Evolutionary conservation across 2,329 filamentous ascomycete species (phyloP), one percentile per base, ranked within the genome.

Genomic region (Epicoccum nigrum): DNA sequence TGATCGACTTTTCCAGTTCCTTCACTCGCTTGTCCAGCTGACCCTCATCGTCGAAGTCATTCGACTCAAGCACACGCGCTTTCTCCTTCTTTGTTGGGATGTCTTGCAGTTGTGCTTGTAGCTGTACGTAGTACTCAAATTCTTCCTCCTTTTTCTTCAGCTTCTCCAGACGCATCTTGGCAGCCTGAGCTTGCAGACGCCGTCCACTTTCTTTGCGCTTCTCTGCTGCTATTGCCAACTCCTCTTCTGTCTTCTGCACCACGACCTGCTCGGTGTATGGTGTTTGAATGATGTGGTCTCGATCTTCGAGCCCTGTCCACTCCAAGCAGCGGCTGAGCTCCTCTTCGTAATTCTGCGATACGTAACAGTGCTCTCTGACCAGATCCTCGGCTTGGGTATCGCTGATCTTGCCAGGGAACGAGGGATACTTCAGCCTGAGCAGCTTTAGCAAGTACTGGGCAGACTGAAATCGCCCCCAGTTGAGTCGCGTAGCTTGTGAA

Each of bases 131-230:
- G 74, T 96, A 97, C 62, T 96, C 92, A 1, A 97, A 78, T 70
- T 97, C 92, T 69, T 96, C 86, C 75, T 99, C 94, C 74, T 99
- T 99, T 68, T 90, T 89, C 71, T 97, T 90, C 38, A 99, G 80
- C 68, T 96, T 96, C 59, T 99, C 94, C 0, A 99, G 78, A 7
- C 94, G 87, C 91, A 97, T 96, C 74, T 96, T 97, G 8, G 93
- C 93, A 0, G 94, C 94, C 74, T 99, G 94, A 65, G 97, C 92
- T 72, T 99, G 94, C 20, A 99, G 71, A 37, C 95, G 83, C 58
- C 94, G 83, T 0, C 94, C 94, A 62, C 91, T 94, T 74, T 99
- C 94, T 72, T 95, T 96, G 69, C 96, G 91, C 70, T 93, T 88
- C 78, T 99, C 94, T 9, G 93, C 92, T 58, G 95, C 90, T 32